Evolutionary conservation across 805 yeast genomes (phyloP).

Genomic region (Saccharomycopsis sp.): DNA sequence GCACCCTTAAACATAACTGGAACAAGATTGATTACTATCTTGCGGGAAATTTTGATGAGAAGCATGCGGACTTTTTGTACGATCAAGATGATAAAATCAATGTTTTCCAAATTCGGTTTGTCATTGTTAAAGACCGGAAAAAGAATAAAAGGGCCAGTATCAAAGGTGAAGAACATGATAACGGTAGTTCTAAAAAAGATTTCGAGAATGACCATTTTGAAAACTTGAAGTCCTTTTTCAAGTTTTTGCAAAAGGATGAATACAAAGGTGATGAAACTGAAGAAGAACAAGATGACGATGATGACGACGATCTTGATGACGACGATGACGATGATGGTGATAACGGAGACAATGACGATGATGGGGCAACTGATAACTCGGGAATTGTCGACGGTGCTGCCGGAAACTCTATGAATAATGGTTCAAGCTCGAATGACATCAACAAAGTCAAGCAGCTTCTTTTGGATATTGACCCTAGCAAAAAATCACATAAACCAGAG

Average conservation of each 20-base stretch:
- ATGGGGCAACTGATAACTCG: too few species aligned
- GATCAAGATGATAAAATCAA: slow-evolving; percentile 41
- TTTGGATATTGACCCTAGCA: slow-evolving; percentile 67
- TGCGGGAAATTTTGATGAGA: slow-evolving; percentile 77
- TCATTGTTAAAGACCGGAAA: slow-evolving; percentile 31
- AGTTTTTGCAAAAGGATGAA: slow-evolving; percentile 12
- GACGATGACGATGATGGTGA: not conserved
- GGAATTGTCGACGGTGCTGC: not conserved
- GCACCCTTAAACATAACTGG: slow-evolving; percentile 66
- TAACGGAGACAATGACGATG: slow-evolving; percentile 2
- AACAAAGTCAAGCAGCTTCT: slow-evolving; percentile 58
- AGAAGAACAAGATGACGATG: not conserved
- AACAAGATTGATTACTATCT: slow-evolving; percentile 80
- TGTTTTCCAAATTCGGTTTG: slow-evolving; percentile 69
- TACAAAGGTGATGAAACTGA: slow-evolving; percentile 4
- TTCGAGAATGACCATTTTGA: slow-evolving; percentile 12
- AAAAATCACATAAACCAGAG: slow-evolving; percentile 70
- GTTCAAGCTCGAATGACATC: not conserved
- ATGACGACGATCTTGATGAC: not conserved
- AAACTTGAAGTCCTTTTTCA: slow-evolving; percentile 11
- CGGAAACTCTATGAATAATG: not conserved
- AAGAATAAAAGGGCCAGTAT: not conserved
- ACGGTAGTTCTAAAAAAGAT: too few species aligned
- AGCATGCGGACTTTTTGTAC: slow-evolving; percentile 29
- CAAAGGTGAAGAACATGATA: slow-evolving; percentile 1